Percentiles rank a stretch among this genome's conserved stretches.
Evolutionary conservation across 495 filamentous ascomycete species (phyloP).

Genomic region (Hypoxylon fuscum): DNA sequence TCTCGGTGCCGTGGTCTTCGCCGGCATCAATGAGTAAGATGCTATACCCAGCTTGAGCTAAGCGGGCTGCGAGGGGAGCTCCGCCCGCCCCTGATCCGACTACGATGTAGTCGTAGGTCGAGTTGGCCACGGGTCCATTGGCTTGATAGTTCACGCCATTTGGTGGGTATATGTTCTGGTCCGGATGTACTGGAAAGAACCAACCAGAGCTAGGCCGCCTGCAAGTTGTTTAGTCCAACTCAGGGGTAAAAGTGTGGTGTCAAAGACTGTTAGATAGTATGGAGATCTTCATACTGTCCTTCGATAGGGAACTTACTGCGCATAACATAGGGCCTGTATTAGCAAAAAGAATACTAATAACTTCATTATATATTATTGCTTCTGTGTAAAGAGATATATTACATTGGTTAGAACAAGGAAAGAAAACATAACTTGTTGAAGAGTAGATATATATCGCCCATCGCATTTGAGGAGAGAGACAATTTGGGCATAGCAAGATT

Average conservation of each 20-base stretch:
- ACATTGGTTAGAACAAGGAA: no score
- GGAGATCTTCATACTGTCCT: no score
- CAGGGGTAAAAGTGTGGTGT: constrained; percentile 12
- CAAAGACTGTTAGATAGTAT: no score
- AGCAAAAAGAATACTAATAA: no score
- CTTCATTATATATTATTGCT: no score
- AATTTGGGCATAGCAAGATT: no score
- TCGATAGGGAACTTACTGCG: no score
- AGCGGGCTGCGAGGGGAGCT: constrained; percentile 70
- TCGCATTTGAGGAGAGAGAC: no score
- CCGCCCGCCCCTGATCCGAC: constrained; percentile 73
- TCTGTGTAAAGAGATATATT: no score
- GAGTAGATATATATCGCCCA: no score
- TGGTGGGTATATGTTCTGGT: constrained; percentile 20
- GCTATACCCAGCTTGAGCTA: constrained; percentile 68
- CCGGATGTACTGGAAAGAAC: constrained; percentile 45
- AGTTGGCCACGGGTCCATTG: not conserved
- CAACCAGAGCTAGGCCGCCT: constrained; percentile 43
- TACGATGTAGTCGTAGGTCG: constrained; percentile 73
- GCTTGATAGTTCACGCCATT: not conserved
- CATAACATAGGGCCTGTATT: no score
- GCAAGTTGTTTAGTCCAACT: constrained; percentile 52
- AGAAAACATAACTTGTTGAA: no score
- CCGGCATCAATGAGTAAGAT: constrained; percentile 68
- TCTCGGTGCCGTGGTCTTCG: constrained; percentile 17